Conservation (phyloP, 2,329 filamentous ascomycete species). For the Clarireedia monteithiana region DNA sequence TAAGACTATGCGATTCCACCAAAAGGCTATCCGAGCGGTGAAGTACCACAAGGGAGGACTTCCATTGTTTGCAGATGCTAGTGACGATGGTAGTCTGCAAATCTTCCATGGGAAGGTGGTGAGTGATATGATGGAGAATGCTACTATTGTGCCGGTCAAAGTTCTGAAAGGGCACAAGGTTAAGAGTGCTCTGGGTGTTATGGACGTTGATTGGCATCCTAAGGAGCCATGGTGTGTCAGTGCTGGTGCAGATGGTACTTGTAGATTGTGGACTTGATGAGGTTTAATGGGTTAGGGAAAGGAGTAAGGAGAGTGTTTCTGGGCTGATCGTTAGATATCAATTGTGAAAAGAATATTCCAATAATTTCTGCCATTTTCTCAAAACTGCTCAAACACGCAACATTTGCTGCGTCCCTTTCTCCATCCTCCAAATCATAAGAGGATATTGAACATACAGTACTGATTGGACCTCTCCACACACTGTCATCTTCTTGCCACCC, state of each 20-base stretch:
- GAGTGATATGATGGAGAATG: constrained; percentile 90
- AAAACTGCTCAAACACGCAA: not conserved
- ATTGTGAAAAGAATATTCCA: not conserved
- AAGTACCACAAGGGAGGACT: constrained; percentile 72
- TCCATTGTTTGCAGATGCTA: constrained; percentile 88
- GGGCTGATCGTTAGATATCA: constrained; percentile 7
- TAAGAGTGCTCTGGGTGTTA: constrained; percentile 75
- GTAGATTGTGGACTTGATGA: constrained; percentile 74
- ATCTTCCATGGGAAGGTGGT: constrained; percentile 97
- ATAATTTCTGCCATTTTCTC: not conserved
- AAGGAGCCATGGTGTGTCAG: constrained; percentile 89
- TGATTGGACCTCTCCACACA: too few relatives aligned
- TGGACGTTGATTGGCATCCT: constrained; percentile 96
- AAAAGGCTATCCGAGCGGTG: constrained; percentile 83
- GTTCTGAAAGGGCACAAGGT: constrained; percentile 86
- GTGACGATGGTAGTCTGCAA: constrained; percentile 89
- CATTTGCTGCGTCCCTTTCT: not conserved
- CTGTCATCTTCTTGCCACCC: too few relatives aligned
- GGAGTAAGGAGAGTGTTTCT: constrained; percentile 7
- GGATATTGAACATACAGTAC: too few relatives aligned
- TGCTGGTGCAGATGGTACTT: constrained; percentile 88
- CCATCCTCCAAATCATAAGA: not conserved
- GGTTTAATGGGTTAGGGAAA: not conserved
- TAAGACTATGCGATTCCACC: constrained; percentile 93
- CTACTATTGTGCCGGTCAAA: constrained; percentile 93